phyloP scores from a whole-genome alignment of 1,284 basidiomycete species.

The Rhizoctonia solani region DNA sequence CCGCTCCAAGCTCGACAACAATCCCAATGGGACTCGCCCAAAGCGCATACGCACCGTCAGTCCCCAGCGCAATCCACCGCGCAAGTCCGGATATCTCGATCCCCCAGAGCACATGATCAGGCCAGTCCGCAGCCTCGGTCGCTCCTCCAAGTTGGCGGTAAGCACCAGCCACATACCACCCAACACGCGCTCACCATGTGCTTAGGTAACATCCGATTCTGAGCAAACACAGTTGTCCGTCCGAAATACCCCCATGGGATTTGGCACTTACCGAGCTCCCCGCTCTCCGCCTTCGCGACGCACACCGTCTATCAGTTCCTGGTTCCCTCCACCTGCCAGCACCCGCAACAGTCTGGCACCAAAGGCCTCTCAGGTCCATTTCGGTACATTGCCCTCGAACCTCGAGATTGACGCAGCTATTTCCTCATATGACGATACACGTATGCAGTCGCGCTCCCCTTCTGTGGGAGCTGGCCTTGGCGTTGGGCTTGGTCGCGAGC shows the following conservation, averaged over 20 bases:
- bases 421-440: constrained; percentile 11
- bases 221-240: not conserved
- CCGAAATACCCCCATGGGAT: constrained; percentile 5
- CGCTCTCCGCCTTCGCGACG: constrained; percentile 15
- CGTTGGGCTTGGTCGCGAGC: constrained; percentile 20
- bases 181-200: not conserved
- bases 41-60: constrained; percentile 63
- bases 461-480: constrained; percentile 7
- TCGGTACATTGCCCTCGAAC: constrained; percentile 2
- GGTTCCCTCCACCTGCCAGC: constrained; percentile 27
- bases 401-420: constrained; percentile 26
- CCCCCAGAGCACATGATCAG: constrained; percentile 48
- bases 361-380: constrained; percentile 19
- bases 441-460: constrained; percentile 20
- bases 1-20: not conserved
- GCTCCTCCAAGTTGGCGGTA: constrained; percentile 40
- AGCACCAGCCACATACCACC: constrained; percentile 8
- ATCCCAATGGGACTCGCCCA: constrained; percentile 38
- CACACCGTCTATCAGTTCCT: constrained; percentile 8
- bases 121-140: constrained; percentile 46
- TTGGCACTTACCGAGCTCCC: not conserved
- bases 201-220: not conserved
- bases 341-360: constrained; percentile 27
- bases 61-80: constrained; percentile 47
- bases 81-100: constrained; percentile 56